Conservation (phyloP, 1,139 yeast genomes). For the Geotrichum macrosporum region DNA sequence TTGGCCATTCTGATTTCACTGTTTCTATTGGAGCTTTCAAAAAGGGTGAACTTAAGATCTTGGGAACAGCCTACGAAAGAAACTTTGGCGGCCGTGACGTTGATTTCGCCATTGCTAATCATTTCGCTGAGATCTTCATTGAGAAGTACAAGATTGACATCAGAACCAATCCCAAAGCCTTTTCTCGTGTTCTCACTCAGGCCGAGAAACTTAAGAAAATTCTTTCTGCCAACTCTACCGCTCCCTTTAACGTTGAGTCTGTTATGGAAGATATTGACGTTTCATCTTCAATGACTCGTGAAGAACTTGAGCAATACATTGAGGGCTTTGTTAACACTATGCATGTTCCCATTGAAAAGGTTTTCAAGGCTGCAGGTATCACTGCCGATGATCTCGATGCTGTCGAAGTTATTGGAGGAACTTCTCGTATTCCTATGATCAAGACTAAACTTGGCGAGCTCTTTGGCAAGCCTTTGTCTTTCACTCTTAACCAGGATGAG, state of each 20-base stretch:
- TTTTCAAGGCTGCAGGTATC: conserved; percentile 76
- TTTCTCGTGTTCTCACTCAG: conserved; percentile 84
- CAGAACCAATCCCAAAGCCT: conserved; percentile 87
- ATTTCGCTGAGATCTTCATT: conserved; percentile 89
- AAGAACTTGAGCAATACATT: conserved; percentile 85
- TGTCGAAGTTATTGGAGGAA: conserved; percentile 95
- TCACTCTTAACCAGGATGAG: conserved; percentile 98
- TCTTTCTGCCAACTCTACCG: conserved; percentile 89
- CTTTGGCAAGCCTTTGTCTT: conserved; percentile 82
- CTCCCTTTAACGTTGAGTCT: conserved; percentile 93
- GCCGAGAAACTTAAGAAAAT: conserved; percentile 94
- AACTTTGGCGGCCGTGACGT: conserved; percentile 98
- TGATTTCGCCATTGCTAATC: conserved; percentile 88
- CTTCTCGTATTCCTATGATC: conserved; percentile 93
- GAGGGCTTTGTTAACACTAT: conserved; percentile 75
- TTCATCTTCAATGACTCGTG: conserved; percentile 83
- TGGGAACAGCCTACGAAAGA: conserved; percentile 90
- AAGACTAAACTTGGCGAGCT: conserved; percentile 75
- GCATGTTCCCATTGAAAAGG: conserved; percentile 71
- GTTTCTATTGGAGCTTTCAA: conserved; percentile 87
- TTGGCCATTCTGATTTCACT: conserved; percentile 95
- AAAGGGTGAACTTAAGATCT: conserved; percentile 91
- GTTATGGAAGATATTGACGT: conserved; percentile 97
- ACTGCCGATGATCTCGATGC: conserved; percentile 72
- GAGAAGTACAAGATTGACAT: conserved; percentile 91